Percentiles rank a stretch among this genome's conserved stretches.
phyloP scores from a whole-genome alignment of 169 alveolate species.

The Cryptosporidium meleagridis region DNA sequence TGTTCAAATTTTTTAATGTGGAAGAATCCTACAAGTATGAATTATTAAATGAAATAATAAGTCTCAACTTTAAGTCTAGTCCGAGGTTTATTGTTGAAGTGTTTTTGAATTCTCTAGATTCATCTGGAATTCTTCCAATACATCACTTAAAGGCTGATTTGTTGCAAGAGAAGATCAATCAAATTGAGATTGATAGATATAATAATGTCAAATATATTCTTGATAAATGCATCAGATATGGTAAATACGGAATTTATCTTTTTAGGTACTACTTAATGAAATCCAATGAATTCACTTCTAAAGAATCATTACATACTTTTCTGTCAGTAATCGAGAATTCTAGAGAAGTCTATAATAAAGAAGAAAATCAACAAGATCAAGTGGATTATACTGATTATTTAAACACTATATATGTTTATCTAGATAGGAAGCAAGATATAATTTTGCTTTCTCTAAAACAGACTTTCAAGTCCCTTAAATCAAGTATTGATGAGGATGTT shows the following conservation, averaged over 20 bases:
- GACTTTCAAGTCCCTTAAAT: constrained; percentile 1
- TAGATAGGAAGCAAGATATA: constrained; percentile 31
- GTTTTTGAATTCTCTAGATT: constrained; percentile 21
- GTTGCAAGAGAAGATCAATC: constrained; percentile 18
- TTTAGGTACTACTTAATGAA: constrained; percentile 12
- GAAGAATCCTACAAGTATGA: constrained; percentile 22
- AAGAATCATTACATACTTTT: constrained; percentile 9
- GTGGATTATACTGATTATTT: constrained; percentile 24
- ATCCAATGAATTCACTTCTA: background rate
- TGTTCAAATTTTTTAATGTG: background rate
- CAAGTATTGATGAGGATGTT: background rate
- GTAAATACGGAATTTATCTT: constrained; percentile 22
- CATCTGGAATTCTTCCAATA: constrained; percentile 18
- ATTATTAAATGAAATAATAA: constrained; percentile 17
- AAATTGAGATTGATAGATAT: constrained; percentile 24
- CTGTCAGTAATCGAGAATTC: background rate
- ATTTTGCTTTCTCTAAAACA: constrained; percentile 7
- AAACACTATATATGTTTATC: constrained; percentile 19
- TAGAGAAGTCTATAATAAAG: too few species aligned
- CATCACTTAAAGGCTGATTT: constrained; percentile 44
- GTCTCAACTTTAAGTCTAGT: background rate
- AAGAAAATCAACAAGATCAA: background rate
- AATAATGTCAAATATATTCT: background rate
- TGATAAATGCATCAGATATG: constrained; percentile 13
- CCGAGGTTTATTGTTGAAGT: constrained; percentile 34